phyloP scores from a whole-genome alignment of 495 filamentous ascomycete species.

The Penicillium crystallinum region DNA sequence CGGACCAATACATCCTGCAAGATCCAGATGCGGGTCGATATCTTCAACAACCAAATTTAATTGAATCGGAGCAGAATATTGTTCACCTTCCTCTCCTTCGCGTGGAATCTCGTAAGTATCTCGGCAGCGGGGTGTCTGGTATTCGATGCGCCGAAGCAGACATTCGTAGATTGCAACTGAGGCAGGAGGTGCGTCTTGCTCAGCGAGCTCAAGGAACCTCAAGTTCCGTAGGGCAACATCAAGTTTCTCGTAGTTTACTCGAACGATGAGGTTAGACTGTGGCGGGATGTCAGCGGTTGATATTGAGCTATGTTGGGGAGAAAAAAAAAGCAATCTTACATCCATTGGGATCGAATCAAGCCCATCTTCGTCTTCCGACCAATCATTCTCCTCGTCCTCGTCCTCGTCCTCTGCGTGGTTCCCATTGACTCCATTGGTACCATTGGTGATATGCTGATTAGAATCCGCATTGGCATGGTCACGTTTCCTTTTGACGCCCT shows the following conservation, averaged over 20 bases:
- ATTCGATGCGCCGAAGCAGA: conserved; percentile 64
- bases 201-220: conserved; percentile 59
- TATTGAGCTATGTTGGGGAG: neutral
- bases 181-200: conserved; percentile 44
- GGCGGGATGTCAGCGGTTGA: neutral
- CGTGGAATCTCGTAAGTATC: conserved; percentile 51
- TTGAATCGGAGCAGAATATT: conserved; percentile 34
- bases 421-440: conserved; percentile 27
- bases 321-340: conserved; percentile 17
- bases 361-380: conserved; percentile 36
- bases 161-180: conserved; percentile 72
- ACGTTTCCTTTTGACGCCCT: conserved; percentile 32
- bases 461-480: conserved; percentile 13
- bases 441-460: conserved; percentile 14
- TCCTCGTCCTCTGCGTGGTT: conserved; percentile 21
- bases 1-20: conserved; percentile 36
- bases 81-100: conserved; percentile 48
- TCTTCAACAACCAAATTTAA: conserved; percentile 33
- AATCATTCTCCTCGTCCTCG: conserved; percentile 35
- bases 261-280: conserved; percentile 60
- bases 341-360: conserved; percentile 39
- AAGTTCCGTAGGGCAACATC: conserved; percentile 74
- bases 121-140: conserved; percentile 61
- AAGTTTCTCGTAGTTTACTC: conserved; percentile 82
- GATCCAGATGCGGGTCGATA: conserved; percentile 37